Percentiles rank a stretch among this genome's conserved stretches.
These are phyloP conservation scores for Hypseocharis bilobata DNA, from an alignment of 441 rosid species.

Conservation along the genomic window DNA sequence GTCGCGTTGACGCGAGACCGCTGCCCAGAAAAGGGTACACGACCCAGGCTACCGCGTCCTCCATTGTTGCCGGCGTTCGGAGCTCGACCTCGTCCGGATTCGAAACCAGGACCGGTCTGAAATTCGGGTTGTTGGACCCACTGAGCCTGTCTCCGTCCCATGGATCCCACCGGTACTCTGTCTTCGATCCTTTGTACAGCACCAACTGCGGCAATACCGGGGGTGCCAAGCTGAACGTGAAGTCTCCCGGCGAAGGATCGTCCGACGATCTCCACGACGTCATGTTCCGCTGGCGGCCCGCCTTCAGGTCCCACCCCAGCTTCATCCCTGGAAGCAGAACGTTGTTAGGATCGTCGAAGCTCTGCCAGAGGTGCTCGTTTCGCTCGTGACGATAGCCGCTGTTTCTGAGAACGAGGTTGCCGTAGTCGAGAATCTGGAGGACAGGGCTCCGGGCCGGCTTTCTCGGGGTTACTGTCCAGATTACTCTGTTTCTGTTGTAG, in stretches of 20 bases:
- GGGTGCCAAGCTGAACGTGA: not conserved
- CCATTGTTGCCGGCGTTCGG: no score
- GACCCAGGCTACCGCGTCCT: no score
- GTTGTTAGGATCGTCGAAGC: slow-evolving; percentile 29
- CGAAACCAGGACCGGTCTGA: slow-evolving; percentile 5
- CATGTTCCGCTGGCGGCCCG: slow-evolving; percentile 16
- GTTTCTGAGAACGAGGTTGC: slow-evolving; percentile 28
- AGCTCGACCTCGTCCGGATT: no score
- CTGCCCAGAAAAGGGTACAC: no score
- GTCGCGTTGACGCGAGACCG: no score
- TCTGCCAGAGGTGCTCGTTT: slow-evolving; percentile 25
- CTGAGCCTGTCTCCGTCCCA: slow-evolving; percentile 14
- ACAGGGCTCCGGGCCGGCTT: not conserved
- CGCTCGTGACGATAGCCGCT: not conserved
- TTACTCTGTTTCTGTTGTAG: not conserved
- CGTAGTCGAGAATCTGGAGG: slow-evolving; percentile 19
- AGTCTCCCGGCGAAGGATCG: slow-evolving; percentile 28
- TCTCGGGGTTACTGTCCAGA: slow-evolving; percentile 23
- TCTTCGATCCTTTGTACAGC: not conserved
- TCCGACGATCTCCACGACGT: slow-evolving; percentile 28
- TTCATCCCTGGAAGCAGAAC: slow-evolving; percentile 29
- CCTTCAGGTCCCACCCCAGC: slow-evolving; percentile 25
- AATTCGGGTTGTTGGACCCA: no score
- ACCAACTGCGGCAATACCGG: slow-evolving; percentile 22
- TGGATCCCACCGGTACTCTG: slow-evolving; percentile 10